These are phyloP conservation scores for Helotiales sp. DNA, from an alignment of 2,329 filamentous ascomycete genomes.

Conservation along the genomic window DNA sequence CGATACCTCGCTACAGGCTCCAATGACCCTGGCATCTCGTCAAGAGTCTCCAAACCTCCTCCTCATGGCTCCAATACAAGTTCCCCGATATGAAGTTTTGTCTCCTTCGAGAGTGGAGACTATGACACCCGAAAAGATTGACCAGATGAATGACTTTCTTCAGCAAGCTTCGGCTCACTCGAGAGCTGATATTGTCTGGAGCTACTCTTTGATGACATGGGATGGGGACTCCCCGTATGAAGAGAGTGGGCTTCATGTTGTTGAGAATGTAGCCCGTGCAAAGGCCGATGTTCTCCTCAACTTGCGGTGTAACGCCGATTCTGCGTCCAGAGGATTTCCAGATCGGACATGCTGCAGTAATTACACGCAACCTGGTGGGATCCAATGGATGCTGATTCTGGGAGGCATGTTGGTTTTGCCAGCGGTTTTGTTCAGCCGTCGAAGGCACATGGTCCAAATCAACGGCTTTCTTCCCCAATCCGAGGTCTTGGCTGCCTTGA, in stretches of 20 bases:
- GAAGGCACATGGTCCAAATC: slow-evolving; percentile 23
- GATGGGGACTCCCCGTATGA: slow-evolving; percentile 47
- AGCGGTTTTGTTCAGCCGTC: slow-evolving; percentile 31
- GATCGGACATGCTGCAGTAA: slow-evolving; percentile 58
- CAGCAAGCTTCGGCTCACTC: slow-evolving; percentile 48
- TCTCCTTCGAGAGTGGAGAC: slow-evolving; percentile 45
- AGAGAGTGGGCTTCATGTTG: slow-evolving; percentile 55
- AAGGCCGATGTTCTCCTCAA: slow-evolving; percentile 58
- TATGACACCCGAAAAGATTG: slow-evolving; percentile 55
- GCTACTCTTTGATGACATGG: slow-evolving; percentile 54
- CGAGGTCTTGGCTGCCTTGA: slow-evolving; percentile 32
- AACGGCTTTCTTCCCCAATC: slow-evolving; percentile 29
- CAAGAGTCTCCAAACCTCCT: slow-evolving; percentile 37
- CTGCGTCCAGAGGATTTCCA: slow-evolving; percentile 47
- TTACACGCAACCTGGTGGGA: slow-evolving; percentile 46
- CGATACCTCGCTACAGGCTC: slow-evolving; percentile 6
- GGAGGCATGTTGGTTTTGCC: slow-evolving; percentile 42
- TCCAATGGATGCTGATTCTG: slow-evolving; percentile 46
- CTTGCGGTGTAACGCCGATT: slow-evolving; percentile 56
- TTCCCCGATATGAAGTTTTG: slow-evolving; percentile 39
- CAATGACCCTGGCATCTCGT: slow-evolving; percentile 28
- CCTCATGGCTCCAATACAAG: slow-evolving; percentile 44
- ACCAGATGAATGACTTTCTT: slow-evolving; percentile 58
- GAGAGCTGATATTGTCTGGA: slow-evolving; percentile 54
- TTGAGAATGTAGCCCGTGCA: slow-evolving; percentile 50